Evolutionary conservation across 75 land plant species (phyloP).

Genomic region (Selaginella tamariscina): DNA sequence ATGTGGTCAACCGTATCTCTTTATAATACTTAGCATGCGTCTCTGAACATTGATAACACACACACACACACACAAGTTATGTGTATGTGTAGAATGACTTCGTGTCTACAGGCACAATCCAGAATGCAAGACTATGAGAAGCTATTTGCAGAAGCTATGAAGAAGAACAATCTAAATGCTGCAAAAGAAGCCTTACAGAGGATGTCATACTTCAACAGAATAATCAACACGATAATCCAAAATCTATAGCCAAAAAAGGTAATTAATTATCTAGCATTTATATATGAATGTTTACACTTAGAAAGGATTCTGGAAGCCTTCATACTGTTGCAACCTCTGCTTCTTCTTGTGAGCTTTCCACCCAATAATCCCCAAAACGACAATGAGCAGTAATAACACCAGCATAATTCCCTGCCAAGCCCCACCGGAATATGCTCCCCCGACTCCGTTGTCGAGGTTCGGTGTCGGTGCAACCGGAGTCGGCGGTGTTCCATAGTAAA

Average conservation of each 20-base stretch:
- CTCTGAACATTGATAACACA: background rate
- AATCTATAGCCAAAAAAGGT: background rate
- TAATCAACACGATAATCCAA: background rate
- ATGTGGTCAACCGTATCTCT: background rate
- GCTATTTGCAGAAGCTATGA: conserved; percentile 27
- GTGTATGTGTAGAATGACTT: background rate
- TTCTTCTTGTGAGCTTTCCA: background rate
- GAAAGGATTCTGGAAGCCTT: background rate
- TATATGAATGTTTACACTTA: no score
- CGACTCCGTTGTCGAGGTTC: background rate
- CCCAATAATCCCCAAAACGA: background rate
- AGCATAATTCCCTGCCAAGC: background rate
- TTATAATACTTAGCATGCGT: background rate
- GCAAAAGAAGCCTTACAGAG: conserved; percentile 30
- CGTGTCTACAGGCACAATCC: conserved; percentile 18
- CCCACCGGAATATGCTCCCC: background rate
- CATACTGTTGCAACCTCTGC: background rate
- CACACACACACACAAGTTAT: background rate
- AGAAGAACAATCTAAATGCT: conserved; percentile 21
- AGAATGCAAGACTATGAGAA: conserved; percentile 32
- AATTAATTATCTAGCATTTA: no score
- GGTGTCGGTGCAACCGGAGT: background rate
- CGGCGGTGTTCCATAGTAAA: background rate
- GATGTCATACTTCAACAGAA: conserved; percentile 48
- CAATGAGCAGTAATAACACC: background rate